Conservation (phyloP, 2,329 filamentous ascomycete genomes). For the Lachnellula hyalina region DNA sequence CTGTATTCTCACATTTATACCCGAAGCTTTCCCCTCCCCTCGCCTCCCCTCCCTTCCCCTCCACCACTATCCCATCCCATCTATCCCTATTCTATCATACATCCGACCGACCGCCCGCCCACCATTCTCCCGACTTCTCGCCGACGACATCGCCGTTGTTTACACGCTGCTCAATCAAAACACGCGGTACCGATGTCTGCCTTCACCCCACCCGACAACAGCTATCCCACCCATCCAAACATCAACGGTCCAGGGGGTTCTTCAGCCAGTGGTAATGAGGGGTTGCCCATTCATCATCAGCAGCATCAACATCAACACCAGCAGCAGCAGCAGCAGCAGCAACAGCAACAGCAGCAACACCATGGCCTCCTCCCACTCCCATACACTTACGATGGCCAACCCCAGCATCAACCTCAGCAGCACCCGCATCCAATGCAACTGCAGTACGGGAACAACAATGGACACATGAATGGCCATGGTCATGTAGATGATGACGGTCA, state of each 20-base stretch:
- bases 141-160: slow-evolving; percentile 9
- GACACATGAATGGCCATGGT: slow-evolving; percentile 14
- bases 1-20: too few relatives aligned
- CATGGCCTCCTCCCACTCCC: not conserved
- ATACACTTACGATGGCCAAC: not conserved
- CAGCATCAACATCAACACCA: slow-evolving; percentile 6
- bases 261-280: not conserved
- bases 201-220: slow-evolving; percentile 12
- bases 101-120: too few relatives aligned
- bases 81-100: too few relatives aligned
- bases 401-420: slow-evolving; percentile 9
- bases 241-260: not conserved
- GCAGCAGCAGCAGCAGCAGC: not conserved
- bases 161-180: not conserved
- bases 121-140: slow-evolving; percentile 18
- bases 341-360: too few relatives aligned
- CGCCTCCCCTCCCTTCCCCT: too few relatives aligned
- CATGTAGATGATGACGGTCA: slow-evolving; percentile 6
- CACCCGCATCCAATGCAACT: slow-evolving; percentile 11
- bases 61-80: too few relatives aligned
- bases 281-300: not conserved
- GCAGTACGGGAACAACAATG: slow-evolving; percentile 12
- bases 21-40: too few relatives aligned
- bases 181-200: slow-evolving; percentile 12
- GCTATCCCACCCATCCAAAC: slow-evolving; percentile 3